Evolutionary conservation across 345 rosid genomes (phyloP).

Genomic region (Gossypium turneri): DNA sequence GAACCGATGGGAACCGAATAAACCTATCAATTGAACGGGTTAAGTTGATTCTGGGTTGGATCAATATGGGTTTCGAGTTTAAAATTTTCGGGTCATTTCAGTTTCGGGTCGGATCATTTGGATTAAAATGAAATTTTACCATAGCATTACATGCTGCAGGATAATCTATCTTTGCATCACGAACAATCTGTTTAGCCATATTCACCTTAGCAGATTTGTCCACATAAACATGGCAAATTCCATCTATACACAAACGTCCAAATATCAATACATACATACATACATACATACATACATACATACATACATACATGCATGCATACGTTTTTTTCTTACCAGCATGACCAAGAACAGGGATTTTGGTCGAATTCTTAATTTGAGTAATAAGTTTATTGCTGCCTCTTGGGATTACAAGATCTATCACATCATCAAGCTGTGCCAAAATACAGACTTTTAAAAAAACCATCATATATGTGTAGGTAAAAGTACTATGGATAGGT

Average conservation of each 20-base stretch:
- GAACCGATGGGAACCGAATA: background rate
- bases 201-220: slow-evolving; percentile 61
- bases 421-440: slow-evolving; percentile 67
- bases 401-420: slow-evolving; percentile 75
- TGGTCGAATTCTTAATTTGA: slow-evolving; percentile 65
- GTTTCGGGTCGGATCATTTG: too few relatives aligned
- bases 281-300: too few relatives aligned
- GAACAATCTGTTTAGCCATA: slow-evolving; percentile 49
- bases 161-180: slow-evolving; percentile 71
- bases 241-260: slow-evolving; percentile 36
- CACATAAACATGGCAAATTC: slow-evolving; percentile 64
- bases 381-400: slow-evolving; percentile 68
- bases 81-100: too few relatives aligned
- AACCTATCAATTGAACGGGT: background rate
- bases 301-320: too few relatives aligned
- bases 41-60: too few relatives aligned
- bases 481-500: too few relatives aligned
- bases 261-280: background rate
- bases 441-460: slow-evolving; percentile 3
- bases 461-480: too few relatives aligned
- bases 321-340: slow-evolving; percentile 42
- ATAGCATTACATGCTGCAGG: slow-evolving; percentile 76
- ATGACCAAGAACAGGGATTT: slow-evolving; percentile 79
- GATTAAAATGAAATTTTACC: slow-evolving; percentile 30
- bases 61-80: too few relatives aligned